Evolutionary conservation across 805 yeast species (phyloP), one percentile per base, ranked within the genome.

Genomic region (Lachancea sp.): DNA sequence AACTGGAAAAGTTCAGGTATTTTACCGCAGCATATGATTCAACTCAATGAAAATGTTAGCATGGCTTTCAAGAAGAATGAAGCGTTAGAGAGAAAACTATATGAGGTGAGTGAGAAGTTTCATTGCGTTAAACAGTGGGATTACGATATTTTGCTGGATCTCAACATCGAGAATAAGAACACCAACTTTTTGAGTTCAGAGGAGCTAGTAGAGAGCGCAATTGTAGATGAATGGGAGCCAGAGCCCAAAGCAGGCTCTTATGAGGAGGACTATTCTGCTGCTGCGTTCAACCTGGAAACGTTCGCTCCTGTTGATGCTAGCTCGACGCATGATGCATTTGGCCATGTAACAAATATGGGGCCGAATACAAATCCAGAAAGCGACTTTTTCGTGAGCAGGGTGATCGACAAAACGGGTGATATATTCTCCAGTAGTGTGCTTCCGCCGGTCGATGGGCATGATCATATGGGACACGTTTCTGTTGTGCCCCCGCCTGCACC

Each of bases 171-270:
- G 51, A 67, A 65, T 36, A 72, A 70, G 47, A 66, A 62, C 42
- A 60, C 67, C 32, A 60, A 70, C 36, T 81, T 79, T 52, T 67
- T 75, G 10, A 78, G 84, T 16, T 77, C 77, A 36, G 80, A 74
- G 42, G 85, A 81, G 53, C 71, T 80, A 37, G 77, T 80, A 2
- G 77, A 78, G 20, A 74, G 82, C 55, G 78, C 84, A 49, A 70
- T 77, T 11, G 75, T 74, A 55, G 81, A 78, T 45, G 62, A 57
- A 10, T 60, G 60, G 55, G 70, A 67, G 49, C 68, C 69, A 13
- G 56, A 53, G 27, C 39, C 38, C 4, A 38, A 44, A 38, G 16
- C n/a, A 20, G 38, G 22, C 13, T 26, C 34, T 12, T 38, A 31
- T 27, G 42, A 43, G 7, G 46, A 38, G 8, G 46, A 43, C 19